Evolutionary conservation across 305 asterid species (phyloP).

Genomic region (Fraxinus floribunda): DNA sequence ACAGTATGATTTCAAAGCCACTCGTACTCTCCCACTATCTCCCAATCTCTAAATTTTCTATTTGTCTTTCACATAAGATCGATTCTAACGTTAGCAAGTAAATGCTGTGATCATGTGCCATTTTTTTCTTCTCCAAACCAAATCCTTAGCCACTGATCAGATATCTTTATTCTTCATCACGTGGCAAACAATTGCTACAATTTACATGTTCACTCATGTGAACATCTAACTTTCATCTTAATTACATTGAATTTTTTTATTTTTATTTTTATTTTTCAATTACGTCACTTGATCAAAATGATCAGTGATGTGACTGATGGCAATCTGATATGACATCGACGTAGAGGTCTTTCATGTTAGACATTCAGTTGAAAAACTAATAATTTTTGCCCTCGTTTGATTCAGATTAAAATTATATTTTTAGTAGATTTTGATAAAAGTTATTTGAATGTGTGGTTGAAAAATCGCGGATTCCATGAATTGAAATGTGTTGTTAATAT

Average conservation of each 20-base stretch:
- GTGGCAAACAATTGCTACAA: slow-evolving; percentile 22
- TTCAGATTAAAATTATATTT: too few species aligned
- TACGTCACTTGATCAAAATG: neutral
- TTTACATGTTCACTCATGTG: slow-evolving; percentile 40
- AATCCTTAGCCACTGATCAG: slow-evolving; percentile 5
- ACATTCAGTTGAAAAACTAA: too few species aligned
- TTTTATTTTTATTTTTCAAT: neutral
- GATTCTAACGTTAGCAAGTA: neutral
- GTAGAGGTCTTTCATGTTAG: neutral
- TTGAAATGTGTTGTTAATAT: neutral
- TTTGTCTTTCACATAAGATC: neutral
- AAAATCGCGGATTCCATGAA: neutral
- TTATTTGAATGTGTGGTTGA: neutral
- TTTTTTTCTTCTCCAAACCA: neutral
- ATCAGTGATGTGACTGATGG: neutral
- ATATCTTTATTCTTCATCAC: slow-evolving; percentile 23
- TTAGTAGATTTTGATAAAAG: too few species aligned
- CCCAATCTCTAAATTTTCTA: slow-evolving; percentile 17
- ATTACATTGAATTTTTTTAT: neutral
- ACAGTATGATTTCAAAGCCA: slow-evolving; percentile 3
- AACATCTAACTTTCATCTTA: slow-evolving; percentile 13
- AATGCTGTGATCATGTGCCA: slow-evolving; percentile 37
- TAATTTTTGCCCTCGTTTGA: too few species aligned
- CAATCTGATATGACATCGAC: neutral
- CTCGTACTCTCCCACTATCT: slow-evolving; percentile 17